These are phyloP conservation scores for Amanita exitialis DNA, from an alignment of 768 basidiomycete genomes.

Conservation along the genomic window DNA sequence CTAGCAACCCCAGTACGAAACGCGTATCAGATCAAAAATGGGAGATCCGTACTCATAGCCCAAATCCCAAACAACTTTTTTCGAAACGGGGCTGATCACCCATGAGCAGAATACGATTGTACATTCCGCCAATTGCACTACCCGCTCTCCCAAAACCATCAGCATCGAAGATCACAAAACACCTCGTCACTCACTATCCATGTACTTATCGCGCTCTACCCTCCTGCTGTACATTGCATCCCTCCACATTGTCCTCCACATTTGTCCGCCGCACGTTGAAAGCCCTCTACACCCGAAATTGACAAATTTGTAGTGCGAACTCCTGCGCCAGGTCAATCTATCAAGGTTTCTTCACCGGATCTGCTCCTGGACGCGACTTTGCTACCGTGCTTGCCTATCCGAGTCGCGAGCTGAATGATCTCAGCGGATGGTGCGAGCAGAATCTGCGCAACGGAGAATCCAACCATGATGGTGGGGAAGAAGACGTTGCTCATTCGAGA, in stretches of 20 bases:
- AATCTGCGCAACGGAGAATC: no score
- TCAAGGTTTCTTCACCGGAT: constrained; percentile 1
- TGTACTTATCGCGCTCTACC: constrained; percentile 22
- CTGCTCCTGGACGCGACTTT: background rate
- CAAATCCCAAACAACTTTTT: constrained; percentile 34
- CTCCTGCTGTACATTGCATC: constrained; percentile 63
- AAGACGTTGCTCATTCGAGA: constrained; percentile 33
- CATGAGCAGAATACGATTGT: constrained; percentile 38
- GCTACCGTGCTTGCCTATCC: background rate
- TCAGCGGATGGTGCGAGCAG: background rate
- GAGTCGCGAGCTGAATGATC: constrained; percentile 6
- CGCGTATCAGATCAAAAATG: constrained; percentile 63
- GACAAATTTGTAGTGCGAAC: constrained; percentile 36
- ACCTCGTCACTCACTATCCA: background rate
- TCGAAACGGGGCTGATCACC: constrained; percentile 53
- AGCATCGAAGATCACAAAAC: constrained; percentile 58
- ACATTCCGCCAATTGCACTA: constrained; percentile 57
- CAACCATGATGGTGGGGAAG: no score
- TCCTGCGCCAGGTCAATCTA: constrained; percentile 10
- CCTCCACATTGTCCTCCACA: no score
- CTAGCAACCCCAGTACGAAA: constrained; percentile 17
- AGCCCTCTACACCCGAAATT: constrained; percentile 53
- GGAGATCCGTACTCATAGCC: constrained; percentile 56
- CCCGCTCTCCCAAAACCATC: constrained; percentile 56
- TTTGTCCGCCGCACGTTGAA: constrained; percentile 68